Percentiles rank a stretch among this genome's conserved stretches.
phyloP scores from a whole-genome alignment of 306 rosid genomes.

The Quercus parvula region DNA sequence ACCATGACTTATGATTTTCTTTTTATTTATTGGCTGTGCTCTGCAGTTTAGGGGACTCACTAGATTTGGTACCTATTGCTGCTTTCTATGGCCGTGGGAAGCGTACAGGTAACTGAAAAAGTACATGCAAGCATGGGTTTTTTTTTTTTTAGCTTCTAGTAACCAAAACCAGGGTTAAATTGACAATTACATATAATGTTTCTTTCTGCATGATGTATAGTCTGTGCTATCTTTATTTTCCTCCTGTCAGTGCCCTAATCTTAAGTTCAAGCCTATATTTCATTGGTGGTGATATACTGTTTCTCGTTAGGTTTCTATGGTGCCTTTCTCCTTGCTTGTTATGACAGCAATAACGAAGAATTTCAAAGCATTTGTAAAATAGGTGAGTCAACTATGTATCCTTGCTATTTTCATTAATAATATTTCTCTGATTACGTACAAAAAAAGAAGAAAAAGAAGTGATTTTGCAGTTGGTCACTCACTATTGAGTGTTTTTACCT shows the following conservation, averaged over 20 bases:
- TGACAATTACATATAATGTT: not conserved
- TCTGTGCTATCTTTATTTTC: not conserved
- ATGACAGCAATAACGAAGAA: constrained; percentile 70
- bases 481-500: constrained; percentile 5
- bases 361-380: constrained; percentile 94
- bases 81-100: constrained; percentile 96
- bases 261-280: constrained; percentile 16
- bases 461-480: constrained; percentile 18
- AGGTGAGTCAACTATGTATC: constrained; percentile 43
- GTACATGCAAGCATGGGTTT: not conserved
- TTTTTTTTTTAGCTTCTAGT: not conserved
- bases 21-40: constrained; percentile 21
- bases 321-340: constrained; percentile 89
- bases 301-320: constrained; percentile 78
- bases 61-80: constrained; percentile 96
- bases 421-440: no score
- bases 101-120: constrained; percentile 67
- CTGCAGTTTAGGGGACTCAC: constrained; percentile 88
- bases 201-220: not conserved
- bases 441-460: not conserved
- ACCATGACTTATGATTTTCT: constrained; percentile 16
- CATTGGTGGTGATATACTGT: constrained; percentile 22
- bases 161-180: not conserved
- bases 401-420: no score
- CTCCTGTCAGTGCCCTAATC: constrained; percentile 14